These are phyloP conservation scores for Saturnispora bothae DNA, from an alignment of 805 yeast genomes.

Conservation along the genomic window DNA sequence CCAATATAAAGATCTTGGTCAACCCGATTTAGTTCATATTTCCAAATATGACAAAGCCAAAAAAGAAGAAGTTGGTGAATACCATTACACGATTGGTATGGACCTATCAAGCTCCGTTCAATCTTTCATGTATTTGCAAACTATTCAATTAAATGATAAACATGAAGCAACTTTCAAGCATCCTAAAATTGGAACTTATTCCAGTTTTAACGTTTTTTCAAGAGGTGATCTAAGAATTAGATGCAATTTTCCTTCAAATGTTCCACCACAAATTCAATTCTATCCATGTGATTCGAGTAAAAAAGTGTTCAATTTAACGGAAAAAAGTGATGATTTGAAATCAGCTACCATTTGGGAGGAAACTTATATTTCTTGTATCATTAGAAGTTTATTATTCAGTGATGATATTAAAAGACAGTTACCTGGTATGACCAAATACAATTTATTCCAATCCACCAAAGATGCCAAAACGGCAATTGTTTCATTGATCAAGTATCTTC, in stretches of 20 bases:
- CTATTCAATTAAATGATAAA: conserved; percentile 30
- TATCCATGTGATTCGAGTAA: conserved; percentile 36
- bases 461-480: conserved; percentile 29
- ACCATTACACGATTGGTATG: conserved; percentile 44
- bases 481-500: conserved; percentile 34
- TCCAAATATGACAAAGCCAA: conserved; percentile 33
- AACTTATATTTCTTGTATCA: conserved; percentile 44
- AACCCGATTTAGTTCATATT: conserved; percentile 61
- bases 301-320: conserved; percentile 10
- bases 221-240: conserved; percentile 65
- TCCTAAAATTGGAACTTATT: conserved; percentile 39
- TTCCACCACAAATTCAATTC: conserved; percentile 31
- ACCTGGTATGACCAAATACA: conserved; percentile 48
- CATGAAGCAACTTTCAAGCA: conserved; percentile 21
- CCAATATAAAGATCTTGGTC: conserved; percentile 49
- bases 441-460: conserved; percentile 28
- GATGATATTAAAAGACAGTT: conserved; percentile 45
- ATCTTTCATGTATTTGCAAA: conserved; percentile 45
- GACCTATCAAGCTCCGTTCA: conserved; percentile 44
- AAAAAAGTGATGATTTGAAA: conserved; percentile 43
- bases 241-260: conserved; percentile 42
- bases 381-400: conserved; percentile 43
- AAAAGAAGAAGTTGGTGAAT: conserved; percentile 41
- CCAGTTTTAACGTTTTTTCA: conserved; percentile 65
- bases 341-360: conserved; percentile 47